Evolutionary conservation across 805 yeast genomes (phyloP).

Genomic region (Kregervanrija delftensis): DNA sequence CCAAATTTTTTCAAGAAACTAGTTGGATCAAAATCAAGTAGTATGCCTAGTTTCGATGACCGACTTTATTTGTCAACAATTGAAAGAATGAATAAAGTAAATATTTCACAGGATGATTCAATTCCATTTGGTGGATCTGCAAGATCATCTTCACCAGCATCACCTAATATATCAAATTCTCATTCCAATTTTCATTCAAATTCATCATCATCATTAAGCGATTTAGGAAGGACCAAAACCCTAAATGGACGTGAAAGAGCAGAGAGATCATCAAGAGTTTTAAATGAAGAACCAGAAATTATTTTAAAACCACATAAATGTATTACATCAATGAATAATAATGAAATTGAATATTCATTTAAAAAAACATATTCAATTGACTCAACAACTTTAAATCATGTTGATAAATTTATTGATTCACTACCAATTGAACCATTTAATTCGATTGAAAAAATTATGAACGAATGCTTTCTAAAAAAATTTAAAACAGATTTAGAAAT

Average conservation of each 20-base stretch:
- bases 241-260: slow-evolving; percentile 63
- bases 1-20: slow-evolving; percentile 41
- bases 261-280: slow-evolving; percentile 56
- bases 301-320: slow-evolving; percentile 56
- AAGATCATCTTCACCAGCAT: not conserved
- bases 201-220: slow-evolving; percentile 32
- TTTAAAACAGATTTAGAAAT: slow-evolving; percentile 50
- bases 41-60: slow-evolving; percentile 28
- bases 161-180: not conserved
- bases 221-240: slow-evolving; percentile 67
- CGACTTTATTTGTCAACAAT: slow-evolving; percentile 20
- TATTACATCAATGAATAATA: slow-evolving; percentile 37
- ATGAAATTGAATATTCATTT: slow-evolving; percentile 29
- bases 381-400: slow-evolving; percentile 27
- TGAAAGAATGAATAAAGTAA: slow-evolving; percentile 9
- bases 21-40: slow-evolving; percentile 27
- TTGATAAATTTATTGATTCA: slow-evolving; percentile 36
- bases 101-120: slow-evolving; percentile 9
- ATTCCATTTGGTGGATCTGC: slow-evolving; percentile 34
- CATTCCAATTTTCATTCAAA: not conserved
- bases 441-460: slow-evolving; percentile 48
- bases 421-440: slow-evolving; percentile 33
- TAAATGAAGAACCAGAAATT: slow-evolving; percentile 53
- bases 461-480: slow-evolving; percentile 44
- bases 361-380: slow-evolving; percentile 14